These are phyloP conservation scores for Leucosporidium creatinivorum DNA, from an alignment of 768 basidiomycete genomes.

Conservation along the genomic window DNA sequence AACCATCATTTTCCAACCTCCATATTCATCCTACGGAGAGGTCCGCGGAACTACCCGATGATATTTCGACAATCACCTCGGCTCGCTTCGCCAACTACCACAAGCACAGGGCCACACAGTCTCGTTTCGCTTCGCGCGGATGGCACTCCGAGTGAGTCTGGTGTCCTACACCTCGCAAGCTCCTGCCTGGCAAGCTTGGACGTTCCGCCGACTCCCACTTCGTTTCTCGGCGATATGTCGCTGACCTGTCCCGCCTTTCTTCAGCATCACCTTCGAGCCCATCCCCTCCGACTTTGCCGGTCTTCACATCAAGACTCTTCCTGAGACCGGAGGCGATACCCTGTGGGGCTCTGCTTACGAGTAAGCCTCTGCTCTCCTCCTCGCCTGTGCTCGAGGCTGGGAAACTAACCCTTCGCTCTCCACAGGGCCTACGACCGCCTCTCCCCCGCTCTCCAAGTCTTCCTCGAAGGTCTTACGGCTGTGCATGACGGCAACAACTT, in stretches of 20 bases:
- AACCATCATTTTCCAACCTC: background rate
- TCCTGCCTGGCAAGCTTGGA: too few species aligned
- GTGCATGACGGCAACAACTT: conserved; percentile 46
- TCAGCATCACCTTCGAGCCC: too few species aligned
- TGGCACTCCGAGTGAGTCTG: conserved; percentile 6
- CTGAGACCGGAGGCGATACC: background rate
- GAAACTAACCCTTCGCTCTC: too few species aligned
- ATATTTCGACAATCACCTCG: conserved; percentile 51
- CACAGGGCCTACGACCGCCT: too few species aligned
- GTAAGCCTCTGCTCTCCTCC: background rate
- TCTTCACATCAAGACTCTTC: background rate
- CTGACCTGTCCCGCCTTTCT: too few species aligned
- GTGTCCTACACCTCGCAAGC: background rate
- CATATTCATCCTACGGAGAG: conserved; percentile 10
- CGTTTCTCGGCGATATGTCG: too few species aligned
- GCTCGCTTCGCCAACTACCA: conserved; percentile 30
- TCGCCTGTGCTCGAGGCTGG: background rate
- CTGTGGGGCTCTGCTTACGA: background rate
- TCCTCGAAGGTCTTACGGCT: conserved; percentile 56
- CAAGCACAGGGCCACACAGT: background rate
- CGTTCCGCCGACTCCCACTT: too few species aligned
- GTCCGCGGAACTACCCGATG: conserved; percentile 41
- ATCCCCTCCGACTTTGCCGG: too few species aligned
- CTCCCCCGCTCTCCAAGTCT: too few species aligned
- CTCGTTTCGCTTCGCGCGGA: background rate